These are phyloP conservation scores for Claviceps pazoutovae DNA, from an alignment of 2,329 filamentous ascomycete species.

Conservation along the genomic window DNA sequence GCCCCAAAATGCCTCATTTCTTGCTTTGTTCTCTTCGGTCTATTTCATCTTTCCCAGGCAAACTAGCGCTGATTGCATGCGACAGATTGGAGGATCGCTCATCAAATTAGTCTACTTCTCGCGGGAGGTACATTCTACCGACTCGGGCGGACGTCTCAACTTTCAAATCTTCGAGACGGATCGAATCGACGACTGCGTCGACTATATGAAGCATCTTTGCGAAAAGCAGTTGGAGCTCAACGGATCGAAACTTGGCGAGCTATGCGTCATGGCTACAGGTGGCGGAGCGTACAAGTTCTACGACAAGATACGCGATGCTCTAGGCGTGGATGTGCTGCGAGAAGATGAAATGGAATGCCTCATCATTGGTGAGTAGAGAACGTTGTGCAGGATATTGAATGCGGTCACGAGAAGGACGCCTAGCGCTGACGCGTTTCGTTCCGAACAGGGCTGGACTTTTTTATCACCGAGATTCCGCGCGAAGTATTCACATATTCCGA, in stretches of 20 bases:
- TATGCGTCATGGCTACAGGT: slow-evolving; percentile 91
- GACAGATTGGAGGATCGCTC: slow-evolving; percentile 82
- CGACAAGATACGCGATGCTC: slow-evolving; percentile 68
- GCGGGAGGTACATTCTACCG: slow-evolving; percentile 63
- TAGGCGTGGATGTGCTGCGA: slow-evolving; percentile 76
- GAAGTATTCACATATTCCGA: slow-evolving; percentile 97
- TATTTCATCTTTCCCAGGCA: neutral
- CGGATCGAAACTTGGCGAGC: slow-evolving; percentile 53
- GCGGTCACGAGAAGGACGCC: too few relatives aligned
- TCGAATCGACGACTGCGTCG: slow-evolving; percentile 81
- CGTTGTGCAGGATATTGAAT: too few relatives aligned
- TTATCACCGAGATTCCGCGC: slow-evolving; percentile 92
- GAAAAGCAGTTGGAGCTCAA: slow-evolving; percentile 66
- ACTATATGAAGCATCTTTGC: slow-evolving; percentile 78
- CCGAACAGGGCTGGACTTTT: slow-evolving; percentile 74
- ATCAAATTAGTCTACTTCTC: slow-evolving; percentile 97
- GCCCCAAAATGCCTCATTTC: neutral
- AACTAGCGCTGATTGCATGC: neutral
- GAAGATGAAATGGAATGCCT: slow-evolving; percentile 99
- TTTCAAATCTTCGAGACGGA: slow-evolving; percentile 96
- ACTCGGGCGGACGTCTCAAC: slow-evolving; percentile 79
- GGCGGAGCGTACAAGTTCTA: slow-evolving; percentile 96
- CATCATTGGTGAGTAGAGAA: slow-evolving; percentile 57
- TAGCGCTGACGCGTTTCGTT: neutral
- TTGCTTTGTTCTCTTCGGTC: neutral